Conservation (phyloP, 768 basidiomycete species). For the Xerocomus spinulosus region DNA sequence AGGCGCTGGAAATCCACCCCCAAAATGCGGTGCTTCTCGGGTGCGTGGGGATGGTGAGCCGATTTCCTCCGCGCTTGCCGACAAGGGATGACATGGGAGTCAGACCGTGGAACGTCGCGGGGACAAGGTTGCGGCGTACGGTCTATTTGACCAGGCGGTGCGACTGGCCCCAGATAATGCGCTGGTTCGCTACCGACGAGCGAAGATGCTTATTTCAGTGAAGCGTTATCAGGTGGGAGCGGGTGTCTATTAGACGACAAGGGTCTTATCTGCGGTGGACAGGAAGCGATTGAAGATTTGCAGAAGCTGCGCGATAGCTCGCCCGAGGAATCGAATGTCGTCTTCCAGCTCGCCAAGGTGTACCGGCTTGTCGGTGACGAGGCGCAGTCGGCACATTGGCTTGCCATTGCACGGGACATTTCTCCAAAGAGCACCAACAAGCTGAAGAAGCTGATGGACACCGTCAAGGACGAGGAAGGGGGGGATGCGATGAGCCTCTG, state of each 20-base stretch:
- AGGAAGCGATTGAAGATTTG: conserved; percentile 81
- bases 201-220: conserved; percentile 84
- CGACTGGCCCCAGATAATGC: conserved; percentile 81
- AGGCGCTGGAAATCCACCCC: conserved; percentile 88
- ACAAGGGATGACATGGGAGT: conserved; percentile 21
- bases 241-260: conserved; percentile 11
- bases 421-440: conserved; percentile 87
- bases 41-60: conserved; percentile 92
- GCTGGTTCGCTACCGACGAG: conserved; percentile 89
- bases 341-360: conserved; percentile 91
- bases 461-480: conserved; percentile 53
- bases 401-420: conserved; percentile 89
- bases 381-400: conserved; percentile 74
- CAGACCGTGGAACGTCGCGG: conserved; percentile 88
- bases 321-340: conserved; percentile 94
- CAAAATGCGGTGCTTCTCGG: conserved; percentile 93
- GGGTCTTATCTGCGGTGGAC: conserved; percentile 26
- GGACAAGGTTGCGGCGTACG: conserved; percentile 69
- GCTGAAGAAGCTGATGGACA: conserved; percentile 74
- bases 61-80: conserved; percentile 8
- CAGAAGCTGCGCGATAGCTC: conserved; percentile 75
- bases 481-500: conserved; percentile 61
- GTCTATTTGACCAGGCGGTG: conserved; percentile 78
- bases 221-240: conserved; percentile 71
- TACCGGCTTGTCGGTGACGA: conserved; percentile 80